phyloP scores from a whole-genome alignment of 1,284 basidiomycete species.

The Erythrobasidium hasegawianum region DNA sequence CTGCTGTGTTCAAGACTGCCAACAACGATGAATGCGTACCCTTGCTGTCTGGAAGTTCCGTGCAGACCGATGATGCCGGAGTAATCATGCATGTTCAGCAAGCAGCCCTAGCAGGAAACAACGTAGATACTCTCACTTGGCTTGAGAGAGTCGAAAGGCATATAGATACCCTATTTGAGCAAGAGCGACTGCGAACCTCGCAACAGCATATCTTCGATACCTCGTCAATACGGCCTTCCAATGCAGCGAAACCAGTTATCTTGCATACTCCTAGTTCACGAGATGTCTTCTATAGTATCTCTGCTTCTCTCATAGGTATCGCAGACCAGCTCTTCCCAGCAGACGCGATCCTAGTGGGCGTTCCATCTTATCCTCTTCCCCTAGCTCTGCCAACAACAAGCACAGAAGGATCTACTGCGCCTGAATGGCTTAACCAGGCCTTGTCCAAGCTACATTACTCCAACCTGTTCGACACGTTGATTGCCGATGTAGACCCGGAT shows the following conservation, averaged over 20 bases:
- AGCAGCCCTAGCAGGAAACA: constrained; percentile 1
- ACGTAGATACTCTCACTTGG: background rate
- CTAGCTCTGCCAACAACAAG: background rate
- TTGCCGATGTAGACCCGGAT: constrained; percentile 10
- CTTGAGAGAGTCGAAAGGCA: background rate
- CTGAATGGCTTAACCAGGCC: constrained; percentile 22
- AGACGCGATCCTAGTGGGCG: constrained; percentile 14
- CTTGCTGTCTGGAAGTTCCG: background rate
- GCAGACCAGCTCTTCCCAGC: constrained; percentile 21
- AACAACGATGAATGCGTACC: constrained; percentile 2
- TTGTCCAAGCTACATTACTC: constrained; percentile 24
- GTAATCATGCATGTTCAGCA: constrained; percentile 15
- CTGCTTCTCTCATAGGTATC: background rate
- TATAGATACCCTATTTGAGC: background rate
- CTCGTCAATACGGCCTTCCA: background rate
- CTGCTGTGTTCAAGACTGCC: constrained; percentile 4
- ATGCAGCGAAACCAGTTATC: background rate
- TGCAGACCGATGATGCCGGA: background rate
- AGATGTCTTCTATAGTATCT: constrained; percentile 17
- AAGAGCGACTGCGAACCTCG: background rate
- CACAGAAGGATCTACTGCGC: background rate
- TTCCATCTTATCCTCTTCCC: constrained; percentile 9
- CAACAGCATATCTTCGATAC: constrained; percentile 16
- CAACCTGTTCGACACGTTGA: constrained; percentile 14
- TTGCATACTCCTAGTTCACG: background rate